These are phyloP conservation scores for Rhizophora mangle DNA, from an alignment of 345 rosid genomes.

Conservation along the genomic window DNA sequence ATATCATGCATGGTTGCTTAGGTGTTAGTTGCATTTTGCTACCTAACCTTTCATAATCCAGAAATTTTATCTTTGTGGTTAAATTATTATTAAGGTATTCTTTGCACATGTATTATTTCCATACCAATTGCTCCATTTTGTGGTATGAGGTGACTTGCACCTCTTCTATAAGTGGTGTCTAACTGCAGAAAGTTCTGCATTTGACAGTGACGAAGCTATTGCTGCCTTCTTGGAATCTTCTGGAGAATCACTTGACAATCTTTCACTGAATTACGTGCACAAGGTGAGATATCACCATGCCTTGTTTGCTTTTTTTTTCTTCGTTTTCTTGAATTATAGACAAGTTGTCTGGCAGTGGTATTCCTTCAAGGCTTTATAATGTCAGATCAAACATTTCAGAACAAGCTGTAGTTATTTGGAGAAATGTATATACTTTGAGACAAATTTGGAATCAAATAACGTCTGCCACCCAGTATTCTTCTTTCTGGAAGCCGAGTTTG, in stretches of 20 bases:
- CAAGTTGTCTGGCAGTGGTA: not conserved
- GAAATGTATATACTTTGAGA: no score
- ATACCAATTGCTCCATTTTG: not conserved
- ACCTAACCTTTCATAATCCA: not conserved
- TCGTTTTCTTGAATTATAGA: not conserved
- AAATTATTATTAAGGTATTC: no score
- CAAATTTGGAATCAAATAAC: no score
- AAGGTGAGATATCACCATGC: constrained; percentile 6
- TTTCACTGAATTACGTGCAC: constrained; percentile 15
- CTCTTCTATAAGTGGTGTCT: not conserved
- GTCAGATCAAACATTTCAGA: no score
- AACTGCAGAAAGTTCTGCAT: not conserved
- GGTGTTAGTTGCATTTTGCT: no score
- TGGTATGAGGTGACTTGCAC: not conserved
- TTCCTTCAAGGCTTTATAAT: not conserved
- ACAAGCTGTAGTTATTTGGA: no score
- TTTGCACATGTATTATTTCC: no score
- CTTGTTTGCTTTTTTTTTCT: not conserved
- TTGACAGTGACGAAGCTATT: constrained; percentile 23
- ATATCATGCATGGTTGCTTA: no score
- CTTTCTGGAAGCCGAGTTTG: not conserved
- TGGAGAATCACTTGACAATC: constrained; percentile 7
- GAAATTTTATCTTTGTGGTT: no score
- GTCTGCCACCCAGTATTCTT: not conserved
- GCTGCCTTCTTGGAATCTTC: constrained; percentile 27